phyloP scores from a whole-genome alignment of 2,329 filamentous ascomycete species.

The Colletotrichum echinochloae region DNA sequence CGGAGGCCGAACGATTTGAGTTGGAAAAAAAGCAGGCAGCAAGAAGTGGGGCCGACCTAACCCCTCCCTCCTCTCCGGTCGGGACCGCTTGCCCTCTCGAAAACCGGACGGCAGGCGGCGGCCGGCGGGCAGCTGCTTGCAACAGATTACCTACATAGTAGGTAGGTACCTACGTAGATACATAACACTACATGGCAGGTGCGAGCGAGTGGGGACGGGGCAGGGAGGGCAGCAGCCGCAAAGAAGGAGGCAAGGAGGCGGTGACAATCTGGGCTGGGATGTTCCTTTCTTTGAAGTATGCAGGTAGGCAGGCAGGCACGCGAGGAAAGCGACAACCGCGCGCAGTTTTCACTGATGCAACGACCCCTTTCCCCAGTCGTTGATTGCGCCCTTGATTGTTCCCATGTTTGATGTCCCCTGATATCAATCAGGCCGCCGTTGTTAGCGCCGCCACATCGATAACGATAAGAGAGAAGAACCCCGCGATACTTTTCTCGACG shows the following conservation, averaged over 20 bases:
- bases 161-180: too few species aligned
- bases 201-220: not conserved
- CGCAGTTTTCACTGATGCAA: not conserved
- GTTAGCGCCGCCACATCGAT: not conserved
- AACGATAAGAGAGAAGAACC: not conserved
- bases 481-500: not conserved
- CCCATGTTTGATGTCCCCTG: not conserved
- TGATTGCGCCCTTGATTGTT: not conserved
- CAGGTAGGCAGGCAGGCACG: too few species aligned
- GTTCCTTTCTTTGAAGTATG: constrained; percentile 19
- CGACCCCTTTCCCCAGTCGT: not conserved
- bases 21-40: too few species aligned
- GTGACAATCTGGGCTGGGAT: constrained; percentile 35
- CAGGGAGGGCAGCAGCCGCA: not conserved
- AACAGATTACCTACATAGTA: too few species aligned
- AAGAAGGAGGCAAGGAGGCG: not conserved
- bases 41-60: not conserved
- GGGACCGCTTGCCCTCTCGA: not conserved
- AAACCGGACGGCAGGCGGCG: not conserved
- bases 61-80: not conserved
- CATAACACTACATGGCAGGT: not conserved
- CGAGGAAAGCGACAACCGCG: not conserved
- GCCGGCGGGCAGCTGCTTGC: not conserved
- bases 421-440: not conserved
- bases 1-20: not conserved